Conservation (phyloP, 768 basidiomycete genomes). For the Mycena latifolia region DNA sequence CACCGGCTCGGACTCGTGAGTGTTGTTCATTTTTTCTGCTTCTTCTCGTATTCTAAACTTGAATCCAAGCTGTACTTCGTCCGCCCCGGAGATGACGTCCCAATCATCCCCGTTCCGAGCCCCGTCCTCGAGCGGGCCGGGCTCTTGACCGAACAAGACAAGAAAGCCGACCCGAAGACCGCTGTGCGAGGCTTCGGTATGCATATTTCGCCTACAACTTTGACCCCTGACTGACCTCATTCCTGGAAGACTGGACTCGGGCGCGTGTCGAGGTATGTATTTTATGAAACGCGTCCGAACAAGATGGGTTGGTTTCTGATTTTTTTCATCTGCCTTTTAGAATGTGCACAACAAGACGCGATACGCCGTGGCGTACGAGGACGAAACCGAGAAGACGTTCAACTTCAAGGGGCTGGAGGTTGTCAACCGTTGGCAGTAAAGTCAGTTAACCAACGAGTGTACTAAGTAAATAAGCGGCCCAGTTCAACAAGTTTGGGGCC, state of each 20-base stretch:
- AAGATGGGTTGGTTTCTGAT: too few relatives aligned
- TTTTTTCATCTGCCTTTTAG: too few relatives aligned
- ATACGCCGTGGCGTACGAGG: conserved; percentile 13
- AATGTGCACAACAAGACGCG: conserved; percentile 24
- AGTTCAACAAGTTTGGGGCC: too few relatives aligned
- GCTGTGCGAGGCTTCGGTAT: conserved; percentile 24
- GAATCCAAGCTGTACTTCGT: conserved; percentile 25
- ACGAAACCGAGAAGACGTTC: conserved; percentile 20
- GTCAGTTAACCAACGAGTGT: too few relatives aligned
- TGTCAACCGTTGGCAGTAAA: conserved; percentile 29
- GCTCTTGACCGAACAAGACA: conserved; percentile 24
- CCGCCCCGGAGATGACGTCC: conserved; percentile 19
- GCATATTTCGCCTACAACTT: background rate
- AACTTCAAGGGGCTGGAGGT: conserved; percentile 30
- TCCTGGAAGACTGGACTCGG: conserved; percentile 22
- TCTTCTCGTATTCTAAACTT: background rate
- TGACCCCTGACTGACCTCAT: too few relatives aligned
- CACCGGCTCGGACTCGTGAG: conserved; percentile 23
- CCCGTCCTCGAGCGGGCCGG: conserved; percentile 25
- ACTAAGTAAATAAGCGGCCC: too few relatives aligned
- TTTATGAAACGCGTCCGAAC: too few relatives aligned
- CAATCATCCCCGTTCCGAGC: conserved; percentile 28
- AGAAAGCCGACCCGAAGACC: conserved; percentile 23
- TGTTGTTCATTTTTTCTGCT: background rate
- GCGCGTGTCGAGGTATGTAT: conserved; percentile 31